Evolutionary conservation across 73 alveolate genomes (phyloP).

Genomic region (Tetrahymena malaccensis): DNA sequence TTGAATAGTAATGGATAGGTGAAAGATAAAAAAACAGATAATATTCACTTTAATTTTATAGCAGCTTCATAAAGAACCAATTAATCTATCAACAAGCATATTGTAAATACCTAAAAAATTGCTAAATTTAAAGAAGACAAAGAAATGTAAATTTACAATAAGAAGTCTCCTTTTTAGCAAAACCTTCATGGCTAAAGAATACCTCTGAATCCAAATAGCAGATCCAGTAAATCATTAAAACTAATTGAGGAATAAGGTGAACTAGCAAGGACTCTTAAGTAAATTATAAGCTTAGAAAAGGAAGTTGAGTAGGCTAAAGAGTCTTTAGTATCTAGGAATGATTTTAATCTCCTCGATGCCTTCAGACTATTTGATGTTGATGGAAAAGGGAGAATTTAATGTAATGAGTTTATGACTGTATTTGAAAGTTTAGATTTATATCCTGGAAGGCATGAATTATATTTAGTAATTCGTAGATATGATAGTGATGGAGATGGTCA

Average conservation of each 20-base stretch:
- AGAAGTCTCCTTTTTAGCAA: not conserved
- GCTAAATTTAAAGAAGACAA: not conserved
- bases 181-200: not conserved
- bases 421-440: not conserved
- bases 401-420: not conserved
- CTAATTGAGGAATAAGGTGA: not conserved
- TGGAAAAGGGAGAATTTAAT: slow-evolving; percentile 11
- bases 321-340: slow-evolving; percentile 20
- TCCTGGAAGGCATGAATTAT: not conserved
- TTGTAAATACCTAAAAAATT: not conserved
- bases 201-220: not conserved
- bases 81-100: not conserved
- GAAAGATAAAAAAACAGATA: not conserved
- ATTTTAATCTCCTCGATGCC: slow-evolving; percentile 34
- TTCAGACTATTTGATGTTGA: slow-evolving; percentile 36
- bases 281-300: slow-evolving; percentile 9
- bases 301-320: slow-evolving; percentile 44
- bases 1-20: not conserved
- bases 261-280: slow-evolving; percentile 14
- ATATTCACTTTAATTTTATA: not conserved
- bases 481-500: slow-evolving; percentile 18
- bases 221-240: not conserved
- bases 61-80: not conserved
- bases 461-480: slow-evolving; percentile 7
- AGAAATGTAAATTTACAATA: not conserved